These are phyloP conservation scores for Asclepias syriaca DNA, from an alignment of 257 asterid genomes.

Conservation along the genomic window DNA sequence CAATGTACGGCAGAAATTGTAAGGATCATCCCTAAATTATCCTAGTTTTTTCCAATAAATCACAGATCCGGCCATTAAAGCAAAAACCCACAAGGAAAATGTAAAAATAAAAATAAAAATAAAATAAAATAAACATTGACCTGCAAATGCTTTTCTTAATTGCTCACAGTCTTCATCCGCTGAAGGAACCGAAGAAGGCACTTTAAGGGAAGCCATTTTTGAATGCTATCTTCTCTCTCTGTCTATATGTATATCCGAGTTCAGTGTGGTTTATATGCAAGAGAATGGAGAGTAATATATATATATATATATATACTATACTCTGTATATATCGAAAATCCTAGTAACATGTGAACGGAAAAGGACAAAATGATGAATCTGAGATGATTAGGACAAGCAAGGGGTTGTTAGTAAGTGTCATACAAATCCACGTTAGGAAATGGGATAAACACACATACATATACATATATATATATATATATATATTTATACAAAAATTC, in stretches of 20 bases:
- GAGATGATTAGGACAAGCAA: background rate
- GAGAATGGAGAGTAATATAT: background rate
- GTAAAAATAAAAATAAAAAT: background rate
- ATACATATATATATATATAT: too few species aligned
- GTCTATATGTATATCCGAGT: background rate
- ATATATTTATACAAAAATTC: background rate
- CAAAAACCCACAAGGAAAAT: background rate
- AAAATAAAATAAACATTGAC: conserved; percentile 24
- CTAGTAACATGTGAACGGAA: background rate
- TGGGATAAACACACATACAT: background rate
- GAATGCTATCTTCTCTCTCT: background rate
- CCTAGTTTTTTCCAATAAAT: background rate
- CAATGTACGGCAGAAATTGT: background rate
- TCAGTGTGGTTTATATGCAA: background rate
- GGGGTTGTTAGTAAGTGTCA: background rate
- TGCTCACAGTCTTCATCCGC: conserved; percentile 63
- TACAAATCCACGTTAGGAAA: background rate
- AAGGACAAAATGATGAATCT: conserved; percentile 1
- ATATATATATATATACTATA: background rate
- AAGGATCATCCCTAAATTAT: background rate
- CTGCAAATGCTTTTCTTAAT: conserved; percentile 73
- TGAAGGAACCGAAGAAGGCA: conserved; percentile 66
- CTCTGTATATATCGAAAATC: background rate
- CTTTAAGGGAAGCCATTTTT: conserved; percentile 62
- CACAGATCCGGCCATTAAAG: background rate